phyloP scores from a whole-genome alignment of 2,329 filamentous ascomycete species.

The Aspergillus thermomutatus region DNA sequence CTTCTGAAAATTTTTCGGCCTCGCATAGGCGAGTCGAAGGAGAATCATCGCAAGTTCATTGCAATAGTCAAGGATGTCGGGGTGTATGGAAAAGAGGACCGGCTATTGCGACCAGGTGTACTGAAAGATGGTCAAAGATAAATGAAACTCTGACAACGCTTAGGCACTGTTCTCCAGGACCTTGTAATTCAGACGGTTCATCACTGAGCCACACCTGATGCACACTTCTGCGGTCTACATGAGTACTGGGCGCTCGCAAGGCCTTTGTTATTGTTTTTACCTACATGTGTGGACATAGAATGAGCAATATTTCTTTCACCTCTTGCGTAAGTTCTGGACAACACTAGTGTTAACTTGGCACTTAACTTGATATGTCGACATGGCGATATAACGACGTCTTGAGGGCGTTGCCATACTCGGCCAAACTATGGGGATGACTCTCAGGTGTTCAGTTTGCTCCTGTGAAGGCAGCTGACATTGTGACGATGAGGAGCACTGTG shows the following conservation, averaged over 20 bases:
- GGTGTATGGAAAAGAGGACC: conserved; percentile 42
- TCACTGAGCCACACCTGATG: too few species aligned
- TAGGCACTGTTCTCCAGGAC: background rate
- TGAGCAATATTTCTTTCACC: background rate
- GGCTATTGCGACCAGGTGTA: conserved; percentile 37
- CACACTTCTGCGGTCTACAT: background rate
- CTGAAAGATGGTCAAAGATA: conserved; percentile 19
- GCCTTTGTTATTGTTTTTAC: background rate
- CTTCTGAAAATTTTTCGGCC: conserved; percentile 43
- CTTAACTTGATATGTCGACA: background rate
- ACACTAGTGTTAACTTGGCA: background rate
- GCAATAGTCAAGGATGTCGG: conserved; percentile 44
- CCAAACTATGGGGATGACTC: background rate
- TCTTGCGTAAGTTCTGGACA: background rate
- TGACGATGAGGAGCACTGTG: too few species aligned
- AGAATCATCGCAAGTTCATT: conserved; percentile 42
- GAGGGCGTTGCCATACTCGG: background rate
- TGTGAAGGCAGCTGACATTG: too few species aligned
- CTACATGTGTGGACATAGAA: background rate
- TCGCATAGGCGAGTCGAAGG: conserved; percentile 40
- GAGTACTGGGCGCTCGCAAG: background rate
- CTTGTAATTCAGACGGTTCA: background rate
- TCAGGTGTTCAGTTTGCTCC: too few species aligned
- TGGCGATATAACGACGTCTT: background rate
- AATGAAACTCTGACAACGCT: conserved; percentile 1